phyloP scores from a whole-genome alignment of 2,329 filamentous ascomycete genomes.

The Fusarium humuli region DNA sequence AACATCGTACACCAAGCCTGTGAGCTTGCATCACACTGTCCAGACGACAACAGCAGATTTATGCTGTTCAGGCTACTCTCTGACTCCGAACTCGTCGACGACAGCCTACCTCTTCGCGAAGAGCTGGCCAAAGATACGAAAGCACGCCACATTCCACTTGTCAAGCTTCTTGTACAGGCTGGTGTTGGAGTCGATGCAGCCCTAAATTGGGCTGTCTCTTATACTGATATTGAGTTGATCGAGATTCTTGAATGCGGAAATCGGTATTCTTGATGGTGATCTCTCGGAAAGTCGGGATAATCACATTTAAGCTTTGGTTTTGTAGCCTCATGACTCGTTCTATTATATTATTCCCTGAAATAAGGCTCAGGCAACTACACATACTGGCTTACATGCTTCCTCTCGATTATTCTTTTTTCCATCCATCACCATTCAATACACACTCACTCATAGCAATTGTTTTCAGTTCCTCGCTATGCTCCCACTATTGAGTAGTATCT shows the following conservation, averaged over 20 bases:
- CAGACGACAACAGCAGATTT: neutral
- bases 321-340: too few relatives aligned
- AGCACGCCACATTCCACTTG: neutral
- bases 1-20: neutral
- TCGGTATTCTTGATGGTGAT: neutral
- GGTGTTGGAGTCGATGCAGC: constrained; percentile 11
- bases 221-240: constrained; percentile 5
- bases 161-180: neutral
- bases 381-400: too few relatives aligned
- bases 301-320: too few relatives aligned
- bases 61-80: neutral
- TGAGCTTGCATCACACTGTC: neutral
- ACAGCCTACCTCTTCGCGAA: constrained; percentile 2
- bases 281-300: too few relatives aligned
- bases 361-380: too few relatives aligned
- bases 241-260: neutral
- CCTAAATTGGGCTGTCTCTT: neutral
- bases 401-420: too few relatives aligned
- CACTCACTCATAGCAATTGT: too few relatives aligned
- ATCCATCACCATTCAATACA: too few relatives aligned
- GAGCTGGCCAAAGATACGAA: constrained; percentile 6
- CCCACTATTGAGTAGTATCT: too few relatives aligned
- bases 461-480: too few relatives aligned
- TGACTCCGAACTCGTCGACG: neutral
- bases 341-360: too few relatives aligned